Conservation (phyloP, 805 yeast genomes). For the Saturnispora bothae region DNA sequence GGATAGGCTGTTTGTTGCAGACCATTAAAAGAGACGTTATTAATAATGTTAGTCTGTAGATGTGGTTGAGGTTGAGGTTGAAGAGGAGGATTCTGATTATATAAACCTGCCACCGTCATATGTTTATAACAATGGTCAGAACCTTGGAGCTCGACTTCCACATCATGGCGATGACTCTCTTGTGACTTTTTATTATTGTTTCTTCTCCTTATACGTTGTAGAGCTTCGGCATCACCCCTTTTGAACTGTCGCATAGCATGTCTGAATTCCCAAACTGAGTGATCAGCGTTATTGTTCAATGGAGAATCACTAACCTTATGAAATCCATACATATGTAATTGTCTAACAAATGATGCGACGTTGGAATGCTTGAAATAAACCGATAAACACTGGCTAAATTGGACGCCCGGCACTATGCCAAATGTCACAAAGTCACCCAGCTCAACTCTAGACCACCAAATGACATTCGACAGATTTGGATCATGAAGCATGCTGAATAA, state of each 20-base stretch:
- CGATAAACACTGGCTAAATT: conserved; percentile 51
- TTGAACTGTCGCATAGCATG: conserved; percentile 41
- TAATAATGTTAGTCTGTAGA: no score
- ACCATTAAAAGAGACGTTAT: neutral
- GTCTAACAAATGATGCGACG: conserved; percentile 86
- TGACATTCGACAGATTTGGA: conserved; percentile 38
- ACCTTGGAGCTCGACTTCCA: neutral
- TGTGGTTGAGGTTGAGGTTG: conserved; percentile 7
- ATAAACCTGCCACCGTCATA: no score
- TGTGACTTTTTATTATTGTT: conserved; percentile 23
- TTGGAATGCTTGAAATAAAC: conserved; percentile 88
- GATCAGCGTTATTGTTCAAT: conserved; percentile 12
- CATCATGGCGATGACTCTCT: neutral
- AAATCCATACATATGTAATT: conserved; percentile 92
- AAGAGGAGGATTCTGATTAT: no score
- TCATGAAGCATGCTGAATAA: conserved; percentile 55
- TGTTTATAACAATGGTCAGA: neutral
- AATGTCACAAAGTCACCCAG: conserved; percentile 41
- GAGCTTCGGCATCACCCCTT: conserved; percentile 35
- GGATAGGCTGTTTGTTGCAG: neutral
- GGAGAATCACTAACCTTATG: conserved; percentile 58
- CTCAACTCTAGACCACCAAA: conserved; percentile 51
- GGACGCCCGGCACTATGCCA: conserved; percentile 54
- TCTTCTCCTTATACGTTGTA: conserved; percentile 39
- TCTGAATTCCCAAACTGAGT: conserved; percentile 43